Base-by-base conservation (phyloP, 2,329 filamentous ascomycete species). In the Xylaria multiplex region DNA sequence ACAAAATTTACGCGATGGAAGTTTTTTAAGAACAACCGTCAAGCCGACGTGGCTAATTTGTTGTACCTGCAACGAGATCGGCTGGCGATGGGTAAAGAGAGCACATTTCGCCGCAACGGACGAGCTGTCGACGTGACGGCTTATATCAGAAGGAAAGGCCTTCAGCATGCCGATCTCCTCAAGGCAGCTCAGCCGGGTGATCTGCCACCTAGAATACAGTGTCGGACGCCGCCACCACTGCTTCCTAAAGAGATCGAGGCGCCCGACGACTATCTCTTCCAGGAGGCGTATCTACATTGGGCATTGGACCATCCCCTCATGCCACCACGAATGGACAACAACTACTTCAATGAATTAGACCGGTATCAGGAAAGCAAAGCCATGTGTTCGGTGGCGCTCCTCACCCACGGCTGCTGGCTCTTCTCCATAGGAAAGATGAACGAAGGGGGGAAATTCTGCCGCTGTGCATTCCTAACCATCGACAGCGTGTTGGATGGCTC, bases 21-120 rank as follows among this genome's bases (percentile, higher is more conserved):
- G 50, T 73, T 75, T 65, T 76, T 75, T 67, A 76, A 76, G 69
- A 76, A 76, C 62, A 76, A 76, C 60, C 73, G 74, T 48, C 71
- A 71, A 49, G 63, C 67, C 52, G 74, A 76, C 49, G 73, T 76
- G 22, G 74, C 73, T 48, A 75, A 74, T 45, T 62, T 76, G 5
- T 67, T 76, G 40, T 71, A 71, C 35, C 45, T 74, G 30, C 70
- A 75, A 63, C 69, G 61, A 46, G 68, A 72, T 22, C 71, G 74
- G 42, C 64, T 67, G 14, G 71, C 73, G n/a, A 69, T 73, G 59
- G 73, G 73, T 50, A 76, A 76, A 48, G 73, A 74, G 46, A 75
- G 67, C 35, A 71, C 68, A 2, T 72, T 74, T 55, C 70, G 70
- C 35, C 71, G 74, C 24, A 76, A 76, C 46, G 74, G 73, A 16